A percentile compares a stretch with the other conserved stretches of the same genome.
Conservation (phyloP, 2,329 filamentous ascomycete genomes). For the Colletotrichum navitas region DNA sequence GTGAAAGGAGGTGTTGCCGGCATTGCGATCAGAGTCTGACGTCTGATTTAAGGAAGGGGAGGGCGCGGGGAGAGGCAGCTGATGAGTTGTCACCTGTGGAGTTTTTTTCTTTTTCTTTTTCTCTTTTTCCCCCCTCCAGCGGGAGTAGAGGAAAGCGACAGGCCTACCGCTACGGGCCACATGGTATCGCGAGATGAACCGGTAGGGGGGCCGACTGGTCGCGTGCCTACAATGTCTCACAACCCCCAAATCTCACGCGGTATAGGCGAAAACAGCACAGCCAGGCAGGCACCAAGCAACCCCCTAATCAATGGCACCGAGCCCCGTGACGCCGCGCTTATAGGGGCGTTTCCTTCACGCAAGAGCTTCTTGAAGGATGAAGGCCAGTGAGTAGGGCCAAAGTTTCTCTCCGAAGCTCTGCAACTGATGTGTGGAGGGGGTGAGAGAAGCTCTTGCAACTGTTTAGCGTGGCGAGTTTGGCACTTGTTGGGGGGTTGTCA, state of each 20-base stretch:
- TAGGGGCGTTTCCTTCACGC: not conserved
- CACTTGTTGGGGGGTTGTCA: conserved; percentile 27
- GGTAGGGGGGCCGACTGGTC: conserved; percentile 21
- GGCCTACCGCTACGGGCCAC: conserved; percentile 10
- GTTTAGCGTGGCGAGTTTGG: conserved; percentile 26
- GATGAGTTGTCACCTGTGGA: conserved; percentile 12
- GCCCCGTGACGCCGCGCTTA: not conserved
- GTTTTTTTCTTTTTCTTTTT: not conserved
- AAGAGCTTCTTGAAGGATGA: not conserved
- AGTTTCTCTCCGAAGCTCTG: conserved; percentile 33
- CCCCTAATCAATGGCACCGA: not conserved
- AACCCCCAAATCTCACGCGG: conserved; percentile 5
- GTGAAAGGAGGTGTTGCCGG: not conserved
- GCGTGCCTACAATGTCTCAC: conserved; percentile 40
- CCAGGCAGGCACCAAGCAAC: not conserved
- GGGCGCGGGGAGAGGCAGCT: not conserved
- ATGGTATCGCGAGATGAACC: conserved; percentile 34
- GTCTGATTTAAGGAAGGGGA: not conserved
- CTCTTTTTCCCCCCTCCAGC: not conserved
- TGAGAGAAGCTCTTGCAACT: conserved; percentile 39
- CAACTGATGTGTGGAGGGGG: not conserved
- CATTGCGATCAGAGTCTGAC: not conserved
- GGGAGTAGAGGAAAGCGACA: conserved; percentile 2
- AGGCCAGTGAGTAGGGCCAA: conserved; percentile 15
- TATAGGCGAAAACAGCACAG: conserved; percentile 5